Evolutionary conservation across 306 rosid genomes (phyloP).

Genomic region (Vicia sativa): DNA sequence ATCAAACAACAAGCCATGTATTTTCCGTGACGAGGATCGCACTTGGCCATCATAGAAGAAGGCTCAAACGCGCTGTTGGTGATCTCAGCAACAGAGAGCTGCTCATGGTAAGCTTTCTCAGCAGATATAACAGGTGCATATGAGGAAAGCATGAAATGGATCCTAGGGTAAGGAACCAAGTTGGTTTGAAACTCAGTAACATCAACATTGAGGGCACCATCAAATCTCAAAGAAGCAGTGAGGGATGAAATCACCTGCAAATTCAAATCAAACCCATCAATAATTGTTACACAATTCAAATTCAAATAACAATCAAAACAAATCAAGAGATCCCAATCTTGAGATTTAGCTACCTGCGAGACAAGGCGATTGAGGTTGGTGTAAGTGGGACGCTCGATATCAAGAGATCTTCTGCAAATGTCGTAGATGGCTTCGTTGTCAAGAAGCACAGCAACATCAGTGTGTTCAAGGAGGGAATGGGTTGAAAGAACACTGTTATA

Average conservation of each 20-base stretch:
- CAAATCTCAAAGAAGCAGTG: conserved; percentile 87
- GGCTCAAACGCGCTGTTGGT: conserved; percentile 87
- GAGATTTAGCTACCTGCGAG: conserved; percentile 51
- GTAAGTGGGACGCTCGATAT: conserved; percentile 87
- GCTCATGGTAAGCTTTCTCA: conserved; percentile 89
- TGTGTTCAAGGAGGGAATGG: conserved; percentile 88
- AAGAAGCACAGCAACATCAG: conserved; percentile 75
- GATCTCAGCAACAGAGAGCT: conserved; percentile 83
- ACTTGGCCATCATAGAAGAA: conserved; percentile 88
- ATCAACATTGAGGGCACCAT: conserved; percentile 85
- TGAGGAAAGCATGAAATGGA: conserved; percentile 89
- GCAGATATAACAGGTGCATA: conserved; percentile 89
- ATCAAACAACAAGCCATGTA: conserved; percentile 96
- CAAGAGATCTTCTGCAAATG: conserved; percentile 78
- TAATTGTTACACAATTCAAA: not conserved
- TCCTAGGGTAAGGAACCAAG: conserved; percentile 89
- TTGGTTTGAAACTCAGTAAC: conserved; percentile 89
- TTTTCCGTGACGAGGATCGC: conserved; percentile 88
- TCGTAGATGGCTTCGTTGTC: conserved; percentile 92
- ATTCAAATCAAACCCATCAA: not conserved
- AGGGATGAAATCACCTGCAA: conserved; percentile 80
- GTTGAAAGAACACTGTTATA: conserved; percentile 91
- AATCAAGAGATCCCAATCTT: not conserved
- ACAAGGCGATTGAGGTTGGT: conserved; percentile 87
- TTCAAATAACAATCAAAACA: not conserved